Evolutionary conservation across 2,329 filamentous ascomycete genomes (phyloP).

Genomic region (Fusarium sp.): DNA sequence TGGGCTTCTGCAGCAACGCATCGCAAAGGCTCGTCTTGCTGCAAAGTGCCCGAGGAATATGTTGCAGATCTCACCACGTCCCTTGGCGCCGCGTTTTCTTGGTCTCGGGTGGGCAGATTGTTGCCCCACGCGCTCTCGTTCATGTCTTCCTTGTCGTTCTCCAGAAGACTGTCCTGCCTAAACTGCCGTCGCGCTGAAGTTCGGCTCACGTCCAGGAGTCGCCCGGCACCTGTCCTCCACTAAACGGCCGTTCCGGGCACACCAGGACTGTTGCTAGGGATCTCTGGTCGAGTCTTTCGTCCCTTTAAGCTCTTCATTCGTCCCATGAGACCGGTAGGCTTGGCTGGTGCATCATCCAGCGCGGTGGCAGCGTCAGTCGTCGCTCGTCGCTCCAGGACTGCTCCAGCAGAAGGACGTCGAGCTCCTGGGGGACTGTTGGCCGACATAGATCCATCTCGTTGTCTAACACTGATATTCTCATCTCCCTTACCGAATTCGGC

Average conservation of each 20-base stretch:
- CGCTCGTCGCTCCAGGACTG: constrained; percentile 69
- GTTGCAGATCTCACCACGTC: constrained; percentile 20
- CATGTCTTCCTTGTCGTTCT: constrained; percentile 11
- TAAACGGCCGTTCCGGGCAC: constrained; percentile 57
- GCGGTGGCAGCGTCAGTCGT: constrained; percentile 66
- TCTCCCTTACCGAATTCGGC: constrained; percentile 74
- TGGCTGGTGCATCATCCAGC: constrained; percentile 55
- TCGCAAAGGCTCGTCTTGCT: constrained; percentile 36
- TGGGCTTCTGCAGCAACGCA: constrained; percentile 20
- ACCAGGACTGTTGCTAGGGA: constrained; percentile 51
- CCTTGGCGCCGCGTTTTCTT: constrained; percentile 40
- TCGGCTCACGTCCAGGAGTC: constrained; percentile 36
- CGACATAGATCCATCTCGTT: constrained; percentile 53
- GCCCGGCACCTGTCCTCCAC: constrained; percentile 42
- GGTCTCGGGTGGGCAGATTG: constrained; percentile 22
- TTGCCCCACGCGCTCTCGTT: constrained; percentile 14
- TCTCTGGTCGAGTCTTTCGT: constrained; percentile 55
- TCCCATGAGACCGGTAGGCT: constrained; percentile 74
- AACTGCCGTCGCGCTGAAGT: constrained; percentile 29
- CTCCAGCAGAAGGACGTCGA: constrained; percentile 51
- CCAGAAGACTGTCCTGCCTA: constrained; percentile 10
- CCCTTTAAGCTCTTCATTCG: constrained; percentile 87
- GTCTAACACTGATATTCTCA: constrained; percentile 61
- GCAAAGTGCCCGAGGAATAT: constrained; percentile 7
- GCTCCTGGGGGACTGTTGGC: constrained; percentile 68